phyloP scores from a whole-genome alignment of 768 basidiomycete species.

The Psilocybe subaeruginosa region DNA sequence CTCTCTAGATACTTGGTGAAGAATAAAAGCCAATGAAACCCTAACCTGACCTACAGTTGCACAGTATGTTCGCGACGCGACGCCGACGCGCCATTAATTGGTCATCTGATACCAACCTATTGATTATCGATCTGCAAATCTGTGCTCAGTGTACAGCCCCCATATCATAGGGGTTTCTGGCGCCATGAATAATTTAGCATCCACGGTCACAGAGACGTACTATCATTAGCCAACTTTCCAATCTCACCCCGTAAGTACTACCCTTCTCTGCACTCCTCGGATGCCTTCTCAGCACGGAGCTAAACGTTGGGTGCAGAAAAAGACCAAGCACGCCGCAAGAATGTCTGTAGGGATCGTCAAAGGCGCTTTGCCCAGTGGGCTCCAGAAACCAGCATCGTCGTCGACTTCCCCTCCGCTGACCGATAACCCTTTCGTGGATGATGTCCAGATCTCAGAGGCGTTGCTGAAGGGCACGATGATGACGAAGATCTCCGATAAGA shows the following conservation, averaged over 20 bases:
- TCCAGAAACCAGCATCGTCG: neutral
- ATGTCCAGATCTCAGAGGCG: constrained; percentile 52
- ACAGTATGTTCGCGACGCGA: neutral
- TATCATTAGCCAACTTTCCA: neutral
- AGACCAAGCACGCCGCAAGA: constrained; percentile 27
- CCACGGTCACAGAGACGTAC: neutral
- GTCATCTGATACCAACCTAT: constrained; percentile 10
- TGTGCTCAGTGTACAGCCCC: neutral
- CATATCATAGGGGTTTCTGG: neutral
- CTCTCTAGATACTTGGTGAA: neutral
- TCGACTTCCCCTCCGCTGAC: constrained; percentile 10
- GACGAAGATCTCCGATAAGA: constrained; percentile 81
- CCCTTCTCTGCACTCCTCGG: neutral
- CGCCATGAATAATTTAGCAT: neutral
- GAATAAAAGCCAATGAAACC: neutral
- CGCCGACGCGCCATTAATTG: constrained; percentile 4
- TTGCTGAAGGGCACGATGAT: constrained; percentile 67
- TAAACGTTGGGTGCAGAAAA: constrained; percentile 27
- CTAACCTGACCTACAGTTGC: neutral
- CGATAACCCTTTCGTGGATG: constrained; percentile 21
- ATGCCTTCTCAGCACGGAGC: constrained; percentile 30
- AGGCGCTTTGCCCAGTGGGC: constrained; percentile 14
- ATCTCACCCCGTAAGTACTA: neutral
- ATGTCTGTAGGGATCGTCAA: constrained; percentile 31
- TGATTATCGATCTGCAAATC: neutral